Evolutionary conservation across 2,329 filamentous ascomycete genomes (phyloP), one percentile per base, ranked within the genome.

Genomic region (Epichloe hybrida): DNA sequence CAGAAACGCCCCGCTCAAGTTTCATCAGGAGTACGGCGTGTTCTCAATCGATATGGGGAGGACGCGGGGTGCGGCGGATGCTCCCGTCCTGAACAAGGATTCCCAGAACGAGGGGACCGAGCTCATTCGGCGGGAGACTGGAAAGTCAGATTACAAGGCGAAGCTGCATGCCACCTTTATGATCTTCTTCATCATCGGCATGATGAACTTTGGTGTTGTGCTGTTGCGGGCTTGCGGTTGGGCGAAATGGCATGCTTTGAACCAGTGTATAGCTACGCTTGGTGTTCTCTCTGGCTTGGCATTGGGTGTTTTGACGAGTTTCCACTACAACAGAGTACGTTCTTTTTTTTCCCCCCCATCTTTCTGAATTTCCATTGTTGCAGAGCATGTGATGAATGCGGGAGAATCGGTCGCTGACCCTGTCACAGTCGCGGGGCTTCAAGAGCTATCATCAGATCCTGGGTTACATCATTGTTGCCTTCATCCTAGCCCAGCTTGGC

Each of bases 391-490:
- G 36, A 11, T 7, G 12, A 6, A 38, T 38, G 36, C 27, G n/a
- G 21, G 40, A 11, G 40, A 21, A 7, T 43, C 8, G 12, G 7
- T 20, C 38, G 15, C 47, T 49, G 31, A 49, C 38, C 15, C 46
- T 48, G 17, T 52, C 36, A 47, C 41, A 80, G 74, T 76, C 77
- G 17, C 75, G 72, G 47, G 64, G 65, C 9, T 77, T 79, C 62
- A 70, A 69, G 43, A 70, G 71, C 1, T 64, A 70, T 8, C 80
- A 83, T 58, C 79, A 83, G 58, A 68, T 83, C 47, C 65, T 84
- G 51, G 80, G 80, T 8, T 68, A 79, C 51, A 59, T 81, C 15
- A 64, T 80, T 38, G 66, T 78, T 44, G 63, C 71, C 42, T 69
- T 75, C 47, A 63, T 81, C 48, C 61, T 83, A 15, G 65, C 59